Evolutionary conservation across 371 early-diverging fungal species (phyloP).

Genomic region (Apophysomyces elegans): DNA sequence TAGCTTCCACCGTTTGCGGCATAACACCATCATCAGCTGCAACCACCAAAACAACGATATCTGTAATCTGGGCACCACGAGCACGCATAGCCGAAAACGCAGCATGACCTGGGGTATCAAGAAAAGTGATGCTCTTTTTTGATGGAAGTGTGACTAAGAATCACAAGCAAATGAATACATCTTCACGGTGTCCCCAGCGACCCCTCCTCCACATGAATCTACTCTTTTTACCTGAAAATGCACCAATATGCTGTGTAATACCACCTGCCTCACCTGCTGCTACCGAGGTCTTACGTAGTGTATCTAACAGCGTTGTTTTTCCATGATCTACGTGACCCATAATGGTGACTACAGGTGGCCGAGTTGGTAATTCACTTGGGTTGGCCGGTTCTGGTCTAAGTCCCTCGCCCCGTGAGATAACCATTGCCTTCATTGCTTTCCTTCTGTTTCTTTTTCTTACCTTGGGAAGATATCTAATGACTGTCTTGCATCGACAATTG

Average conservation of each 20-base stretch:
- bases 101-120: slow-evolving; percentile 97
- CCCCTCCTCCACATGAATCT: not conserved
- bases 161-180: not conserved
- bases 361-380: slow-evolving; percentile 66
- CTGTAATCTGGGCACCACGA: slow-evolving; percentile 92
- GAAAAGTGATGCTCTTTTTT: slow-evolving; percentile 83
- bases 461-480: slow-evolving; percentile 64
- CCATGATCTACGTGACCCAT: slow-evolving; percentile 99
- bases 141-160: slow-evolving; percentile 61
- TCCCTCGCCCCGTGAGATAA: not conserved
- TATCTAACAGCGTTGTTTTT: slow-evolving; percentile 96
- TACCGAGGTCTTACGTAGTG: slow-evolving; percentile 88
- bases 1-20: slow-evolving; percentile 97
- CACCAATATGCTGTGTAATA: slow-evolving; percentile 98
- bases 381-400: slow-evolving; percentile 67
- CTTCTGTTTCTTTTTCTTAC: slow-evolving; percentile 27
- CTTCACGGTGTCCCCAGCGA: not conserved
- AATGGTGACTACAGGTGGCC: slow-evolving; percentile 95
- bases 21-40: slow-evolving; percentile 98
- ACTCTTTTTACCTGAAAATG: slow-evolving; percentile 77
- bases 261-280: slow-evolving; percentile 96
- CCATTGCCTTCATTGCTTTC: not conserved
- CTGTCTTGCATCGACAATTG: slow-evolving; percentile 69
- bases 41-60: slow-evolving; percentile 94
- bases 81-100: slow-evolving; percentile 95